These are phyloP conservation scores for Waltiozyma sp. DNA, from an alignment of 1,139 yeast genomes.

Conservation along the genomic window DNA sequence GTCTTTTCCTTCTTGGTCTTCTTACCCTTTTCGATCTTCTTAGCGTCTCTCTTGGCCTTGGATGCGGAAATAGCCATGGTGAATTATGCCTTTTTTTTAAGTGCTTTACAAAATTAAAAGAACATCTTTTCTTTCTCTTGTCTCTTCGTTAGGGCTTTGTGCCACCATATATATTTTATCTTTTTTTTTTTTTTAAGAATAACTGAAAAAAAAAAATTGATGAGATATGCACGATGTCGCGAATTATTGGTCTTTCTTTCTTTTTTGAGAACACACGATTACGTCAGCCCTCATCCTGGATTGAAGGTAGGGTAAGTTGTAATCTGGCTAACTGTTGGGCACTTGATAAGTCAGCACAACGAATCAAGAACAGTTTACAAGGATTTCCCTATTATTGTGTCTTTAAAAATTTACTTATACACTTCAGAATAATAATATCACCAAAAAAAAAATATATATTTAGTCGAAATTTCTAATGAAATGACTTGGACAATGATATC, in stretches of 20 bases:
- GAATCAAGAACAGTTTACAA: no score
- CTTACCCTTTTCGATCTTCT: conserved; percentile 67
- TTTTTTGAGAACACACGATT: no score
- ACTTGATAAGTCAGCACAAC: no score
- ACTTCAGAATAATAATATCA: no score
- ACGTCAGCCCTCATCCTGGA: no score
- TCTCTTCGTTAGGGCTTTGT: no score
- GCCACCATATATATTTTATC: background rate
- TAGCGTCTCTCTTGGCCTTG: conserved; percentile 95
- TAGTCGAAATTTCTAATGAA: conserved; percentile 47
- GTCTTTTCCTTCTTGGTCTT: conserved; percentile 61
- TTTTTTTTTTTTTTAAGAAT: background rate
- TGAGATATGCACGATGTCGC: background rate
- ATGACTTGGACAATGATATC: conserved; percentile 87
- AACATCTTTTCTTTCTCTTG: background rate
- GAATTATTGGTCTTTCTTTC: no score
- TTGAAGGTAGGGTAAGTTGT: no score
- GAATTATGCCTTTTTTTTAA: background rate
- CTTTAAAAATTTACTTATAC: no score
- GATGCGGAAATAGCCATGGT: conserved; percentile 54
- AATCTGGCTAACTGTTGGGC: no score
- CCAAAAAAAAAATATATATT: no score
- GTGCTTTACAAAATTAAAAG: background rate
- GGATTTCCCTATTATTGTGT: no score
- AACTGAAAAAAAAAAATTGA: background rate